phyloP scores from a whole-genome alignment of 1,284 basidiomycete species.

The Ceratobasidium sp. region DNA sequence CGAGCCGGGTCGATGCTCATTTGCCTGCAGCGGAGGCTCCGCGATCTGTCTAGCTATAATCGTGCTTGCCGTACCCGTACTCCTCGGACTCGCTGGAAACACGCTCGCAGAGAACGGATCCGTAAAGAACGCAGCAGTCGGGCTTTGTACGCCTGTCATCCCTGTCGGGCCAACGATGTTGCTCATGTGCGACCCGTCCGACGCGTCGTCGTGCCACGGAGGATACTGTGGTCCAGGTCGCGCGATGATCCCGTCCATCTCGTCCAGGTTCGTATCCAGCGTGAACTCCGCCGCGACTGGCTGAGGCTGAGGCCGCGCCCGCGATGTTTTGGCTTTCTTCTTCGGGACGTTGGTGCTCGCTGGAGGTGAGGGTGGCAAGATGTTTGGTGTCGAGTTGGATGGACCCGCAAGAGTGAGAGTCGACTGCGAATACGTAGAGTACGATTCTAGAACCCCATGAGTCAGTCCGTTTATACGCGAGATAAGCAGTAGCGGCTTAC shows the following conservation, averaged over 20 bases:
- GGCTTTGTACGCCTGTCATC: constrained; percentile 34
- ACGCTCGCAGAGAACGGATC: constrained; percentile 30
- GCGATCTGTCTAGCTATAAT: background rate
- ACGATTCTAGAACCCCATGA: too few relatives aligned
- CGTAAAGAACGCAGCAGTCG: constrained; percentile 35
- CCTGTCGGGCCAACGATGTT: constrained; percentile 32
- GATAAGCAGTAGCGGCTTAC: background rate
- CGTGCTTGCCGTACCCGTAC: background rate
- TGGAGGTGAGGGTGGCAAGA: too few relatives aligned
- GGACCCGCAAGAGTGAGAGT: too few relatives aligned
- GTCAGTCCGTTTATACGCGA: too few relatives aligned
- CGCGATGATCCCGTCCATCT: constrained; percentile 86
- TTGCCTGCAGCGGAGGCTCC: constrained; percentile 20
- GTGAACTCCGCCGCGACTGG: constrained; percentile 57
- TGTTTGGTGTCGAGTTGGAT: too few relatives aligned
- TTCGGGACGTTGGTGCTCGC: too few relatives aligned
- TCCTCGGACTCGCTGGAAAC: constrained; percentile 25
- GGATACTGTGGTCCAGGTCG: constrained; percentile 33
- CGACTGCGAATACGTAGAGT: too few relatives aligned
- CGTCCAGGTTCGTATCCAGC: constrained; percentile 82
- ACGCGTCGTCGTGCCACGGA: constrained; percentile 37
- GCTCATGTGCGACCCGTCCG: constrained; percentile 11
- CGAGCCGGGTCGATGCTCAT: constrained; percentile 36
- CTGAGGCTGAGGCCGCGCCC: too few relatives aligned
- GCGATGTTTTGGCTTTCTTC: too few relatives aligned